Evolutionary conservation across 768 basidiomycete species (phyloP).

Genomic region (Psilocybe cubensis): DNA sequence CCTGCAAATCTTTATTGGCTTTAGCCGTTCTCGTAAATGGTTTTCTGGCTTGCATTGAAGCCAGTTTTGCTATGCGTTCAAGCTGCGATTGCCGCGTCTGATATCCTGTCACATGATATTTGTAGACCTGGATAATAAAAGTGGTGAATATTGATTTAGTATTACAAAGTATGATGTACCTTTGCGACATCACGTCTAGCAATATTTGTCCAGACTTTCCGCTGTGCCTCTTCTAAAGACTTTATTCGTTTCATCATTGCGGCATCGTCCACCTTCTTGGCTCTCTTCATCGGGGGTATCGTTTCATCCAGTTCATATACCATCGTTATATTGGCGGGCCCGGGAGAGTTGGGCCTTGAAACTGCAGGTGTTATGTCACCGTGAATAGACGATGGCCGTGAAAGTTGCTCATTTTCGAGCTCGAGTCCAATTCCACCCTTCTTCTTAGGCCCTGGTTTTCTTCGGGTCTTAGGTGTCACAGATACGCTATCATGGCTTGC

Average conservation of each 20-base stretch:
- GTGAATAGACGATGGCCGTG: constrained; percentile 57
- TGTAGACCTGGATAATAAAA: constrained; percentile 64
- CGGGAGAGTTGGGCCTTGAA: constrained; percentile 75
- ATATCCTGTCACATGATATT: constrained; percentile 70
- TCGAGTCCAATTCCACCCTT: constrained; percentile 59
- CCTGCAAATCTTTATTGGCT: constrained; percentile 79
- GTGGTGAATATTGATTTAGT: constrained; percentile 6
- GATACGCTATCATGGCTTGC: constrained; percentile 62
- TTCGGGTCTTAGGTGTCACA: constrained; percentile 56
- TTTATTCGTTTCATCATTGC: constrained; percentile 77
- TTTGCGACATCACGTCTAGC: constrained; percentile 84
- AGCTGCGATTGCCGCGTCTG: constrained; percentile 68
- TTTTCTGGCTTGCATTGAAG: constrained; percentile 77
- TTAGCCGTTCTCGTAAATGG: constrained; percentile 78
- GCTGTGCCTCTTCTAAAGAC: constrained; percentile 80
- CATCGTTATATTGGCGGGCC: constrained; percentile 55
- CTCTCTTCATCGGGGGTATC: constrained; percentile 72
- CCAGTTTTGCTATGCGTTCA: constrained; percentile 76
- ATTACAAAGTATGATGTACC: constrained; percentile 40
- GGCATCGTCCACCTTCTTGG: constrained; percentile 75
- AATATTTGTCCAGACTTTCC: constrained; percentile 90
- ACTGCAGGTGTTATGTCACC: constrained; percentile 74
- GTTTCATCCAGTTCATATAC: constrained; percentile 75
- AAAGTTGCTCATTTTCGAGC: constrained; percentile 50
- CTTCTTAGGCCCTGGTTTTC: constrained; percentile 59